Evolutionary conservation across 345 rosid species (phyloP).

Genomic region (Citrus mangshanensis): DNA sequence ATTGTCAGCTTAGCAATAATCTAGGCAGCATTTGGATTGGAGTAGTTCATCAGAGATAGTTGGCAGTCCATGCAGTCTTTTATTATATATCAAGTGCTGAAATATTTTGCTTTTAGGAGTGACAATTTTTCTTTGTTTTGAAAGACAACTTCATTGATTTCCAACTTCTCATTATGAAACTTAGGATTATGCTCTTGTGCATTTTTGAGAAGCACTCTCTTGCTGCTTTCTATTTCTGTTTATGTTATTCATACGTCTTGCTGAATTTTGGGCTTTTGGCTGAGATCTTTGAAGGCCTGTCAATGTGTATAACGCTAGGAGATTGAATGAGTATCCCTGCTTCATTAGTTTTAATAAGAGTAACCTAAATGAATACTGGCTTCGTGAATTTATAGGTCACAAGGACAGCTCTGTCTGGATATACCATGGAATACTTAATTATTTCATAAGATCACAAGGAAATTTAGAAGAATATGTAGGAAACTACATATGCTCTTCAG

Average conservation of each 20-base stretch:
- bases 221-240: background rate
- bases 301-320: background rate
- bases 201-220: background rate
- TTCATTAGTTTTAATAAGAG: background rate
- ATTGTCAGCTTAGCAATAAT: constrained; percentile 1
- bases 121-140: background rate
- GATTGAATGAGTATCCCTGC: background rate
- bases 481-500: background rate
- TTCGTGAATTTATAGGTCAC: background rate
- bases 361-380: background rate
- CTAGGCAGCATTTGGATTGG: background rate
- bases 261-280: background rate
- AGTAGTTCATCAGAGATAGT: background rate
- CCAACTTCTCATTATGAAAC: background rate
- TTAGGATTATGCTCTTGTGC: background rate
- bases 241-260: background rate
- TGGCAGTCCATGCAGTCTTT: background rate
- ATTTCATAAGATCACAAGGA: background rate
- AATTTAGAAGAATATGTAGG: background rate
- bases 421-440: background rate
- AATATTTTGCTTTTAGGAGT: background rate
- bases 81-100: background rate
- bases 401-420: background rate
- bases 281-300: background rate
- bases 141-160: background rate